Base-by-base conservation (phyloP, 1,284 basidiomycete genomes). In the Trichosporon coremiiforme region DNA sequence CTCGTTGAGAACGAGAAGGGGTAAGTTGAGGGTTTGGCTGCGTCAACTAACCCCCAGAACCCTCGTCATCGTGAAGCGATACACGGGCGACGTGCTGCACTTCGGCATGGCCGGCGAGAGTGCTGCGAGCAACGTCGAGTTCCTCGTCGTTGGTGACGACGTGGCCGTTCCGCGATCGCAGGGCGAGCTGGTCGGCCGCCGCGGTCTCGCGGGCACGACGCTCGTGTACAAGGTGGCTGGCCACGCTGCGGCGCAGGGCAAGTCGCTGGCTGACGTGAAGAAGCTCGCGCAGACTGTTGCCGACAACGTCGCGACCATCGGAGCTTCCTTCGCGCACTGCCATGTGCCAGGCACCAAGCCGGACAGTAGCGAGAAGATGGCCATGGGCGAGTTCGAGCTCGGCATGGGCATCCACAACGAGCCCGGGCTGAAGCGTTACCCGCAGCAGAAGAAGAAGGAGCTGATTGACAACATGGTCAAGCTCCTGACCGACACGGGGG, bases 171-270 rank as follows among this genome's bases (percentile, higher is more conserved):
- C 91, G 2, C 87, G 86, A 73, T 72, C 79, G 66, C 83, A 84
- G 72, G 84, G 83, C 12, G 75, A 76, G 20, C 80, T 84, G 50
- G 83, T 84, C 50, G 83, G 84, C n/a, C 75, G 83, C 65, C 73
- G 80, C 79, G 94, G 94, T 66, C 87, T 95, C 8, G 93, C 94
- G 0, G 94, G 94, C 1, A 94, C 93, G 1, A 90, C 94, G 6
- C 84, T 98, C 10, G 92, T 94, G 0, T 96, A 97, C 86, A 98
- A 98, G 85, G 88, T 95, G 63, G 93, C 93, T 1, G 92, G 93
- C 45, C 93, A 92, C 1, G 83, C 94, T 4, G 92, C 94, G 0
- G 84, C 88, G n/a, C 83, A 86, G 64, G 93, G 92, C 2, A 90
- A 85, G 0, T 85, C 85, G 68, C 86, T 97, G n/a, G 88, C 91